phyloP scores from a whole-genome alignment of 1,284 basidiomycete genomes.

The Bjerkandera adusta region DNA sequence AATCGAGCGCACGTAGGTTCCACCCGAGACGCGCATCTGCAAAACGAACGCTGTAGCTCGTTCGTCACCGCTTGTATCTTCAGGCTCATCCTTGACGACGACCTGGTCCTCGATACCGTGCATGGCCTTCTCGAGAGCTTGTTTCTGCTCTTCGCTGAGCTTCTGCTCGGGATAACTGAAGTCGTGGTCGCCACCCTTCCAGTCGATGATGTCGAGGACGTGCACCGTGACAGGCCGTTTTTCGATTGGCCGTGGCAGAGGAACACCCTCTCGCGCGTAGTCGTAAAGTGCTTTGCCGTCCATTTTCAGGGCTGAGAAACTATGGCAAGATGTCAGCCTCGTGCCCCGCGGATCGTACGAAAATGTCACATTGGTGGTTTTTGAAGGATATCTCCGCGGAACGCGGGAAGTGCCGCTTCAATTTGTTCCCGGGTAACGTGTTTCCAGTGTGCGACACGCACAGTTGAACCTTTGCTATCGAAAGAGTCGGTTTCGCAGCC shows the following conservation, averaged over 20 bases:
- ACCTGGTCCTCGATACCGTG: slow-evolving; percentile 38
- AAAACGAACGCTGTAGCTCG: slow-evolving; percentile 83
- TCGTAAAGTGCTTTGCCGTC: slow-evolving; percentile 96
- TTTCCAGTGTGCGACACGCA: slow-evolving; percentile 77
- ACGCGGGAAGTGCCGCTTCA: slow-evolving; percentile 69
- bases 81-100: slow-evolving; percentile 32
- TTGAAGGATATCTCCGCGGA: slow-evolving; percentile 88
- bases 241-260: slow-evolving; percentile 92
- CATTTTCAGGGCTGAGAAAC: slow-evolving; percentile 98
- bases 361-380: slow-evolving; percentile 79
- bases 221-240: slow-evolving; percentile 83
- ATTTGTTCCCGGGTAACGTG: slow-evolving; percentile 83
- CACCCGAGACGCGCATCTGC: slow-evolving; percentile 90
- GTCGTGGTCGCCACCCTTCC: slow-evolving; percentile 62
- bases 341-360: slow-evolving; percentile 1
- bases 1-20: slow-evolving; percentile 94
- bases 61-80: slow-evolving; percentile 35
- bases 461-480: slow-evolving; percentile 82
- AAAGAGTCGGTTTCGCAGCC: slow-evolving; percentile 96
- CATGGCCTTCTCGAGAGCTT: slow-evolving; percentile 66
- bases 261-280: slow-evolving; percentile 89
- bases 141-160: slow-evolving; percentile 68
- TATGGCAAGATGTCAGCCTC: slow-evolving; percentile 33
- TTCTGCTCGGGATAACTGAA: slow-evolving; percentile 75
- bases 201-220: slow-evolving; percentile 71